These are phyloP conservation scores for Leccinum arenicola DNA, from an alignment of 768 basidiomycete species.

Conservation along the genomic window DNA sequence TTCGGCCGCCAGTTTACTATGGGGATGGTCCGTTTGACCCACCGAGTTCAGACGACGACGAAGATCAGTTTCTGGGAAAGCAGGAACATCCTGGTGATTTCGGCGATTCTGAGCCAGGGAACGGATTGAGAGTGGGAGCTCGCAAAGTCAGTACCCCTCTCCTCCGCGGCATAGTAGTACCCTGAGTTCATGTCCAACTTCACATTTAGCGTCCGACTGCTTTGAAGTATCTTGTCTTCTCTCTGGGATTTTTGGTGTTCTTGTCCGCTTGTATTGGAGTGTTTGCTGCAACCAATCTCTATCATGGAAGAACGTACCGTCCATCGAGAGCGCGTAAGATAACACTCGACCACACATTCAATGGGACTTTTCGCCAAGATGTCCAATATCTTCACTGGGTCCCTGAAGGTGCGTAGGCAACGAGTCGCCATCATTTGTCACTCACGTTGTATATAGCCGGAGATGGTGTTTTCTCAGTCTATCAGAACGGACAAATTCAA, in stretches of 20 bases:
- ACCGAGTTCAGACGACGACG: conserved; percentile 73
- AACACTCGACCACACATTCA: conserved; percentile 89
- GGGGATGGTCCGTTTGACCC: conserved; percentile 75
- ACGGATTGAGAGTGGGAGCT: conserved; percentile 35
- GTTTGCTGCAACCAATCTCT: conserved; percentile 67
- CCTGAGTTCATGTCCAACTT: conserved; percentile 8
- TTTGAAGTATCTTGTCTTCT: conserved; percentile 58
- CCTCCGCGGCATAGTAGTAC: neutral
- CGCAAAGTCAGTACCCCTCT: conserved; percentile 31
- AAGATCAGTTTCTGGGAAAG: conserved; percentile 48
- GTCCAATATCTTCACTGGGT: conserved; percentile 73
- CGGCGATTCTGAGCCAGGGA: conserved; percentile 27
- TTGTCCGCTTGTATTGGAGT: conserved; percentile 71
- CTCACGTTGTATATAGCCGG: conserved; percentile 58
- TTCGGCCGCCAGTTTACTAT: conserved; percentile 52
- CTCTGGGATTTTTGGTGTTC: conserved; percentile 56
- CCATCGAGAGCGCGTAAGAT: conserved; percentile 60
- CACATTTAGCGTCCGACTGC: conserved; percentile 45
- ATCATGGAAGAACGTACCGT: conserved; percentile 53
- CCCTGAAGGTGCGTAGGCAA: conserved; percentile 67
- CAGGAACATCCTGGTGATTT: conserved; percentile 16
- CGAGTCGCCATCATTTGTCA: neutral
- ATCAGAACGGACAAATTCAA: conserved; percentile 60
- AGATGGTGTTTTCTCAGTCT: conserved; percentile 85
- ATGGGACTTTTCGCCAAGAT: conserved; percentile 73